Percentiles rank a stretch among this genome's conserved stretches.
Evolutionary conservation across 495 filamentous ascomycete genomes (phyloP).

Genomic region (Daldinia caldariorum): DNA sequence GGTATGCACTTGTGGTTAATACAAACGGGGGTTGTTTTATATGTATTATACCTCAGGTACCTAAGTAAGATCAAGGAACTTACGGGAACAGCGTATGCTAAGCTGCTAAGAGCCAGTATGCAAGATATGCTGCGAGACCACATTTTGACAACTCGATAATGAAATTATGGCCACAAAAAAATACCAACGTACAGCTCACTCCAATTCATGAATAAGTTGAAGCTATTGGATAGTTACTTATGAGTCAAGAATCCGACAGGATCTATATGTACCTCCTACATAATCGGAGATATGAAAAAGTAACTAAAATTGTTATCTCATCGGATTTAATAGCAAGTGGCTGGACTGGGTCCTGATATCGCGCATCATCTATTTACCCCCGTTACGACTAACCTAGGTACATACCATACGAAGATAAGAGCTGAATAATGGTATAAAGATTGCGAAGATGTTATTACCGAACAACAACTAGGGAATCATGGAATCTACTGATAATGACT

Average conservation of each 20-base stretch:
- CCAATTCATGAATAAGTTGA: neutral
- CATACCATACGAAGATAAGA: neutral
- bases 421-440: too few species aligned
- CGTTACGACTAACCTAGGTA: neutral
- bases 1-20: neutral
- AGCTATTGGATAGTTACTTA: neutral
- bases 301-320: neutral
- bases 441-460: too few species aligned
- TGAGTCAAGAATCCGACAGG: neutral
- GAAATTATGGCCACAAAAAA: neutral
- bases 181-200: neutral
- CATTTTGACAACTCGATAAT: constrained; percentile 20
- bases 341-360: neutral
- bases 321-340: constrained; percentile 1
- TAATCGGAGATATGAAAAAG: neutral
- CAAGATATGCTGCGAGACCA: constrained; percentile 6
- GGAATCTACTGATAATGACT: too few species aligned
- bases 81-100: constrained; percentile 28
- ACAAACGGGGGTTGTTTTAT: neutral
- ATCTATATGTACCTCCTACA: too few species aligned
- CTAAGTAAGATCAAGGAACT: neutral
- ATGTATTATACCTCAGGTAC: neutral
- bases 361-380: neutral
- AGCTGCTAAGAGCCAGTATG: constrained; percentile 10
- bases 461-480: too few species aligned